phyloP scores from a whole-genome alignment of 1,284 basidiomycete genomes.

The Xerocomus cyaneibrunnescens region DNA sequence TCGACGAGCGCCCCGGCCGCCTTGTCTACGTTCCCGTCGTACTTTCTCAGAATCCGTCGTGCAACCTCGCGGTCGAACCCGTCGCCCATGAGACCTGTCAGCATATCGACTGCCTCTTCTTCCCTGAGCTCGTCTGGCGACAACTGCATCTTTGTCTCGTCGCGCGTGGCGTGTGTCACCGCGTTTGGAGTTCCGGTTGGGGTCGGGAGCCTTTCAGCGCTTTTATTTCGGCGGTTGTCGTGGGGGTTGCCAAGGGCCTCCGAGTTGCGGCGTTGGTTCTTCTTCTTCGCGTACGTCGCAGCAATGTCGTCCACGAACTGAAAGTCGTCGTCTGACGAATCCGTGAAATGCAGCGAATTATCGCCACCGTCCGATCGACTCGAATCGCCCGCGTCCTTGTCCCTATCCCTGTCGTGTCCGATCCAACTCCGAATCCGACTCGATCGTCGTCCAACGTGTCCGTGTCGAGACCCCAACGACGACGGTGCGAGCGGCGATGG shows the following conservation, averaged over 20 bases:
- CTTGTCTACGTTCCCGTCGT: constrained; percentile 58
- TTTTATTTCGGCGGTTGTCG: not conserved
- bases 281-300: not conserved
- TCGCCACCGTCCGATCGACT: constrained; percentile 9
- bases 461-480: not conserved
- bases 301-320: not conserved
- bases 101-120: constrained; percentile 28
- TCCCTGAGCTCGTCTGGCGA: constrained; percentile 20
- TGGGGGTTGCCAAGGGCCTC: not conserved
- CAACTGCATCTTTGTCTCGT: constrained; percentile 21
- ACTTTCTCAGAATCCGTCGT: constrained; percentile 53
- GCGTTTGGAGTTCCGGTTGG: not conserved
- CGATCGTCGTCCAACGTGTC: constrained; percentile 8
- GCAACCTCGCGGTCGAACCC: constrained; percentile 46
- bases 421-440: constrained; percentile 23
- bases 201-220: too few species aligned
- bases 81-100: constrained; percentile 35
- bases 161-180: too few species aligned
- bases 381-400: constrained; percentile 1
- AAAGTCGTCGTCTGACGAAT: constrained; percentile 17
- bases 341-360: constrained; percentile 20
- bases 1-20: constrained; percentile 60
- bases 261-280: not conserved
- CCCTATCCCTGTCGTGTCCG: constrained; percentile 1
- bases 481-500: not conserved